phyloP scores from a whole-genome alignment of 306 rosid species.

The Cucurbita argyrosperma region DNA sequence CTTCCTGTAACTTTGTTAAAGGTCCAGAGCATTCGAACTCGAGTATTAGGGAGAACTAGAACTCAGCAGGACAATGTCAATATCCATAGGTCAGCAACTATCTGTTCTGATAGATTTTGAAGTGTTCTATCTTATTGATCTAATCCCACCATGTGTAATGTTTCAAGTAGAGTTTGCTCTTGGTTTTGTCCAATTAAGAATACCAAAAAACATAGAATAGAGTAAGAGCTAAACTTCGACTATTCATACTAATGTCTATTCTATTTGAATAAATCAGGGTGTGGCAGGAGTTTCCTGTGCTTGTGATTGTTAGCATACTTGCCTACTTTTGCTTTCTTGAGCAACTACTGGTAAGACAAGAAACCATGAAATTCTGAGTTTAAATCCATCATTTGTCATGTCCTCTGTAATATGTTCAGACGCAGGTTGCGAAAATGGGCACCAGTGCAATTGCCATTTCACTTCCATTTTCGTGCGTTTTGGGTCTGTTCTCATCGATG shows the following conservation, averaged over 20 bases:
- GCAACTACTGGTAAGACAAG: constrained; percentile 65
- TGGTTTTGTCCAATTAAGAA: neutral
- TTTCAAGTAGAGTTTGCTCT: neutral
- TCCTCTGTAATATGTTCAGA: constrained; percentile 10
- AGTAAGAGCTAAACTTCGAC: neutral
- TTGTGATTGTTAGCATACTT: constrained; percentile 87
- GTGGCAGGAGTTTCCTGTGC: constrained; percentile 98
- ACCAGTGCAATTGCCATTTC: constrained; percentile 67
- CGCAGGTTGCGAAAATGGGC: constrained; percentile 67
- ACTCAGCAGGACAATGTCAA: constrained; percentile 33
- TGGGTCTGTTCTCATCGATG: constrained; percentile 82
- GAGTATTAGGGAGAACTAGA: constrained; percentile 28
- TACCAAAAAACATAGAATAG: neutral
- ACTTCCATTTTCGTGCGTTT: constrained; percentile 88
- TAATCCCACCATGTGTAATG: neutral
- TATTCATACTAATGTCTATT: neutral
- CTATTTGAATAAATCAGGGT: constrained; percentile 27
- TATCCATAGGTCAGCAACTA: constrained; percentile 58
- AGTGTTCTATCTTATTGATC: neutral
- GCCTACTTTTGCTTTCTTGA: constrained; percentile 95
- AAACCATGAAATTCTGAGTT: neutral
- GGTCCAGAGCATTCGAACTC: constrained; percentile 47
- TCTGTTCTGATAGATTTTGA: neutral
- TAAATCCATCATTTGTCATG: constrained; percentile 6
- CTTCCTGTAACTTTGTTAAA: constrained; percentile 76